Conservation (phyloP, 768 basidiomycete genomes). For the Agrocybe chaxingu region DNA sequence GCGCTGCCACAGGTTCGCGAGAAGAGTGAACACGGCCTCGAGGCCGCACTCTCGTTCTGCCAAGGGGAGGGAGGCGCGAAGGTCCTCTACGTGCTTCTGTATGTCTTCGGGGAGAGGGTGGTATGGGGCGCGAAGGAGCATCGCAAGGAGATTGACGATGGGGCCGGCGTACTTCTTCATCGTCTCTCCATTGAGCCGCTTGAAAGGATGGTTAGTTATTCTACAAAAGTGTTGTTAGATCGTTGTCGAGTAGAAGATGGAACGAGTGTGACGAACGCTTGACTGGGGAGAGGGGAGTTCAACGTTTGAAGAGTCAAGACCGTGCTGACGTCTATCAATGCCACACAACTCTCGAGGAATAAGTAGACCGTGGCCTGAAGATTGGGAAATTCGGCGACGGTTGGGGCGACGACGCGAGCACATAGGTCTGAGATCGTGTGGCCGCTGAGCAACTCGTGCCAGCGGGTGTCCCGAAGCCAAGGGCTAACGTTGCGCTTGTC, state of each 20-base stretch:
- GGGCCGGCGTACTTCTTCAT: conserved; percentile 13
- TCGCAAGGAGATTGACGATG: conserved; percentile 6
- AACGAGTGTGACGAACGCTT: conserved; percentile 8
- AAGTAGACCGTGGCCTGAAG: conserved; percentile 1
- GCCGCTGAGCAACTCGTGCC: conserved; percentile 3
- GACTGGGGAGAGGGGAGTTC: conserved; percentile 8
- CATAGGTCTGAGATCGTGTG: neutral
- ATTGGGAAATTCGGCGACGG: neutral
- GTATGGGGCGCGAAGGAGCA: conserved; percentile 1
- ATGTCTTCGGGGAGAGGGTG: neutral
- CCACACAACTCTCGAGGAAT: neutral
- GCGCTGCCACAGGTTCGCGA: neutral
- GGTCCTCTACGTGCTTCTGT: neutral
- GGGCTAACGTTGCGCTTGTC: conserved; percentile 6
- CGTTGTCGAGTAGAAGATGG: conserved; percentile 1
- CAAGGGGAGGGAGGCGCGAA: conserved; percentile 8
- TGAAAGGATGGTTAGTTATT: conserved; percentile 21
- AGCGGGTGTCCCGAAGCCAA: conserved; percentile 7
- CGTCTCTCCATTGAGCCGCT: conserved; percentile 8
- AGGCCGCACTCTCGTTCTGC: neutral
- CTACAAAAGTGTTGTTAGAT: conserved; percentile 2
- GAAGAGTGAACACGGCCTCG: neutral
- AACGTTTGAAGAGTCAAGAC: conserved; percentile 12
- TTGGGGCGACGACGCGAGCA: neutral
- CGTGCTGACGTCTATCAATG: conserved; percentile 6